Evolutionary conservation across 1,284 basidiomycete genomes (phyloP).

Genomic region (Pterula multifida): DNA sequence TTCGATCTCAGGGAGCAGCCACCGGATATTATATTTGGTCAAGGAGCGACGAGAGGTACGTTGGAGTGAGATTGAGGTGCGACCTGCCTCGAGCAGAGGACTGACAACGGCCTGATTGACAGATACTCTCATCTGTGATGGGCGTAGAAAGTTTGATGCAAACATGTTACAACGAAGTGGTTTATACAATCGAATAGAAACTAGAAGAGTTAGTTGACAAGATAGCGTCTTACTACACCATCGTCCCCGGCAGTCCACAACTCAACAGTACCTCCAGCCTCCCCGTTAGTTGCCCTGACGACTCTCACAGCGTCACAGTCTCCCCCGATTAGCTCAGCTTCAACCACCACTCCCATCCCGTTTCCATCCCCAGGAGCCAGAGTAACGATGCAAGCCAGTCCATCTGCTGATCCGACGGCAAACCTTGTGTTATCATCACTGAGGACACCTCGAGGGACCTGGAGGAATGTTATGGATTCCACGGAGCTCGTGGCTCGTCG

Average conservation of each 20-base stretch:
- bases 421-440: conserved; percentile 20
- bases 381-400: conserved; percentile 39
- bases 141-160: too few species aligned
- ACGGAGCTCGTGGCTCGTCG: conserved; percentile 43
- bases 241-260: conserved; percentile 51
- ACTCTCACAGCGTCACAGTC: conserved; percentile 36
- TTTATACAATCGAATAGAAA: too few species aligned
- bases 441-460: background rate
- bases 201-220: too few species aligned
- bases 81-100: too few species aligned
- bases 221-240: conserved; percentile 17
- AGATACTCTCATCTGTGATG: too few species aligned
- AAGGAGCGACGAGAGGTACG: too few species aligned
- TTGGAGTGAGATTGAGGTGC: too few species aligned
- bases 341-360: background rate
- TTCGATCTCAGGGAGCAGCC: too few species aligned
- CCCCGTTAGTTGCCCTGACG: conserved; percentile 17
- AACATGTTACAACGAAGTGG: too few species aligned
- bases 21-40: too few species aligned
- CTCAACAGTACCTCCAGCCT: conserved; percentile 15
- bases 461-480: conserved; percentile 35
- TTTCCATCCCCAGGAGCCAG: conserved; percentile 16
- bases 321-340: conserved; percentile 31
- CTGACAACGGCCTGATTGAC: too few species aligned
- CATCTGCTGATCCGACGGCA: conserved; percentile 42